phyloP scores from a whole-genome alignment of 768 basidiomycete genomes.

The Amanita rubescens region DNA sequence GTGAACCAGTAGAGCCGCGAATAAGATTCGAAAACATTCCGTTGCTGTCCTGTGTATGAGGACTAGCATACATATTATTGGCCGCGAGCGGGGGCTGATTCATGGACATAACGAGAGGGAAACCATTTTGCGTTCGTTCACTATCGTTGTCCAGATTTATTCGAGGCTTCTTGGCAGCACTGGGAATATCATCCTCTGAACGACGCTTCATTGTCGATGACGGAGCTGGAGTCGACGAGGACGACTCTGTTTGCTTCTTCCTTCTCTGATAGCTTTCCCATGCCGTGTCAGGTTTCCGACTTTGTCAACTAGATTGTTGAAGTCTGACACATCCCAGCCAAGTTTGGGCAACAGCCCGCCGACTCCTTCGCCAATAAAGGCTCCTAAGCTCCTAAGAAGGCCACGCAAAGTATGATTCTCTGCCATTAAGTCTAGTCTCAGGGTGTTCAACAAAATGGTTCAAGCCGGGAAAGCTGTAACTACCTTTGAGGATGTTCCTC shows the following conservation, averaged over 20 bases:
- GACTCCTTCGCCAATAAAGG: constrained; percentile 83
- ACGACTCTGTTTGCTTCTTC: constrained; percentile 32
- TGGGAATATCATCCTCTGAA: constrained; percentile 39
- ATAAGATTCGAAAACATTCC: constrained; percentile 57
- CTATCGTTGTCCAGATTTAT: constrained; percentile 33
- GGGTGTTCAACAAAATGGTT: background rate
- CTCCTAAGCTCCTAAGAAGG: constrained; percentile 65
- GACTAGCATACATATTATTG: constrained; percentile 38
- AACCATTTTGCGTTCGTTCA: constrained; percentile 34
- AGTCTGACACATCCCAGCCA: constrained; percentile 72
- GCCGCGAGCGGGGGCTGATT: constrained; percentile 26
- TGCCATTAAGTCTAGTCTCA: constrained; percentile 63
- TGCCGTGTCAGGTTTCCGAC: constrained; percentile 87
- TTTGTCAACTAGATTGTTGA: constrained; percentile 77
- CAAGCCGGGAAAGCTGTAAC: background rate
- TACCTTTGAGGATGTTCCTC: constrained; percentile 71
- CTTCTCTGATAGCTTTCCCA: constrained; percentile 82
- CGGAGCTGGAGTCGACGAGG: constrained; percentile 14
- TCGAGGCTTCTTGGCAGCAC: constrained; percentile 36
- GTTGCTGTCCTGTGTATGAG: constrained; percentile 37
- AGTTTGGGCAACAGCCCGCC: constrained; percentile 72
- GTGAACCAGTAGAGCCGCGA: constrained; percentile 43
- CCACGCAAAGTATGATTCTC: constrained; percentile 84
- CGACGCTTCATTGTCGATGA: constrained; percentile 40
- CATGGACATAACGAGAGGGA: constrained; percentile 53